phyloP scores from a whole-genome alignment of 495 filamentous ascomycete genomes.

The Aspergillus olivimuriae region DNA sequence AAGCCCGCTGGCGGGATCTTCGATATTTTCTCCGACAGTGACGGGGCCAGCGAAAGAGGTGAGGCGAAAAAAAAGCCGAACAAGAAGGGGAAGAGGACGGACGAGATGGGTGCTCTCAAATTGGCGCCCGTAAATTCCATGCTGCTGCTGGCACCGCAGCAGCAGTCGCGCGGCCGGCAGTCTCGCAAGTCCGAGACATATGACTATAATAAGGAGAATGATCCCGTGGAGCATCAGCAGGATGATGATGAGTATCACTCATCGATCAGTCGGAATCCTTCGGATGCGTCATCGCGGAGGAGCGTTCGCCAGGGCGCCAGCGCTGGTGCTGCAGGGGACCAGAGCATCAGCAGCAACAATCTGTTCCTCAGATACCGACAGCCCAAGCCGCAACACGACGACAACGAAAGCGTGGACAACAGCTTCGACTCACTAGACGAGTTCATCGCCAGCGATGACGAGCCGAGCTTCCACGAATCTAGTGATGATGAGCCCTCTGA shows the following conservation, averaged over 20 bases:
- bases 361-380: constrained; percentile 11
- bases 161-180: constrained; percentile 17
- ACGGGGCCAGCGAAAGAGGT: constrained; percentile 16
- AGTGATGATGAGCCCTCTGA: constrained; percentile 29
- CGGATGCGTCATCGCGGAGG: constrained; percentile 18
- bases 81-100: constrained; percentile 16
- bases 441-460: constrained; percentile 44
- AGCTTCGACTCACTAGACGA: constrained; percentile 35
- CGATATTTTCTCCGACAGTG: constrained; percentile 30
- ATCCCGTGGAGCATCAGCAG: constrained; percentile 25
- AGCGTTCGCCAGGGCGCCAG: constrained; percentile 12
- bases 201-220: constrained; percentile 42
- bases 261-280: constrained; percentile 15
- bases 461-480: constrained; percentile 37
- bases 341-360: constrained; percentile 9
- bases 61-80: constrained; percentile 2
- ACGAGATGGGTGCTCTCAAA: constrained; percentile 19
- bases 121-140: constrained; percentile 32
- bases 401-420: constrained; percentile 21
- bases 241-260: constrained; percentile 4
- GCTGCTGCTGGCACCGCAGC: constrained; percentile 22
- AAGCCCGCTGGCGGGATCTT: constrained; percentile 17
- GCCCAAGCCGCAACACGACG: constrained; percentile 13
- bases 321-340: too few species aligned
- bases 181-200: constrained; percentile 24